Conservation (phyloP, 345 rosid species). For the Pseudoturritis turrita region DNA sequence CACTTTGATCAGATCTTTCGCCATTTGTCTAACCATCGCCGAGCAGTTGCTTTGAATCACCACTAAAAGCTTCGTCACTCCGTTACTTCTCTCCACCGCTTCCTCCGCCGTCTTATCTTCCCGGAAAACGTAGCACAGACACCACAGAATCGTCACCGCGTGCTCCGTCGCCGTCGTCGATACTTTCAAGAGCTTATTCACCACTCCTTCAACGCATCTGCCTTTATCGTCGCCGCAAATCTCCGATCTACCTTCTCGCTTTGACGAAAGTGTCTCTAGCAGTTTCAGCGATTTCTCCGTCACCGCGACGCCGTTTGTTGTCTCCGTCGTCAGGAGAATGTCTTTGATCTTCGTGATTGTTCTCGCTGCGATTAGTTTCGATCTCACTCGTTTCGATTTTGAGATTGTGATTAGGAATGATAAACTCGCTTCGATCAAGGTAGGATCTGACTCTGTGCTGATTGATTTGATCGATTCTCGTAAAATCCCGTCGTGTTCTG, state of each 20-base stretch:
- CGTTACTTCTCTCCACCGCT: slow-evolving; percentile 59
- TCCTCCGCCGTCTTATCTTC: slow-evolving; percentile 47
- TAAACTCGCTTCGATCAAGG: slow-evolving; percentile 51
- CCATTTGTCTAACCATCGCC: slow-evolving; percentile 65
- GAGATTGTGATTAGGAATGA: slow-evolving; percentile 56
- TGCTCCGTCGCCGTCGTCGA: slow-evolving; percentile 75
- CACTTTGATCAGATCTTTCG: slow-evolving; percentile 61
- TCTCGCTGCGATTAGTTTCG: slow-evolving; percentile 38
- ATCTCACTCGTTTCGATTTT: slow-evolving; percentile 44
- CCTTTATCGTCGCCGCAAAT: slow-evolving; percentile 32
- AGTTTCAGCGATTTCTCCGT: slow-evolving; percentile 72
- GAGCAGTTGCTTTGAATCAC: slow-evolving; percentile 88
- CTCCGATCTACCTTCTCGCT: slow-evolving; percentile 64
- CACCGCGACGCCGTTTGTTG: slow-evolving; percentile 29
- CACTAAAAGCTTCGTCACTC: slow-evolving; percentile 64
- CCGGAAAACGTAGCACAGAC: slow-evolving; percentile 57
- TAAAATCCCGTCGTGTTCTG: slow-evolving; percentile 55
- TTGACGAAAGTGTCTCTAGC: slow-evolving; percentile 50
- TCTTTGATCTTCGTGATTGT: slow-evolving; percentile 39
- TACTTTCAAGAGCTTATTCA: slow-evolving; percentile 63
- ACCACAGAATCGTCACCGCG: slow-evolving; percentile 80
- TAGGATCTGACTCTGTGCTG: slow-evolving; percentile 37
- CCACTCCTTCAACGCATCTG: slow-evolving; percentile 55
- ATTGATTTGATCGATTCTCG: slow-evolving; percentile 40
- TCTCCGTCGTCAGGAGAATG: slow-evolving; percentile 28